These are phyloP conservation scores for Cyclotella choctawhatcheeana DNA, from an alignment of 108 stramenopile species.

Conservation along the genomic window DNA sequence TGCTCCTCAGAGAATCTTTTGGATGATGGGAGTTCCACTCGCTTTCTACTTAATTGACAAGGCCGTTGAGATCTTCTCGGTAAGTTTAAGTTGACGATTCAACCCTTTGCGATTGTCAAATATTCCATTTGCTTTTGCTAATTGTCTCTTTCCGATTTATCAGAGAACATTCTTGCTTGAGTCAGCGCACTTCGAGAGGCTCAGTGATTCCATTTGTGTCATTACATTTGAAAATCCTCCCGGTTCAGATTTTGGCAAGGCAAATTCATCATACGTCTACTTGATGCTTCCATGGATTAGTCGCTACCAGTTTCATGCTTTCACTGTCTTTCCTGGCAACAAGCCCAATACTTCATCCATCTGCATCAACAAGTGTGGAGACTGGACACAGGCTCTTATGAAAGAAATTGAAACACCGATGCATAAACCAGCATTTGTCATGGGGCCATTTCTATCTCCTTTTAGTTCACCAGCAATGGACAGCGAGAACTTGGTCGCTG, in stretches of 20 bases:
- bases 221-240: conserved; percentile 44
- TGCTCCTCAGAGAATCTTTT: conserved; percentile 34
- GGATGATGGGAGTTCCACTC: conserved; percentile 27
- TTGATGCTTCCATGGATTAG: conserved; percentile 46
- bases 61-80: conserved; percentile 15
- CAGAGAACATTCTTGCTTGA: conserved; percentile 23
- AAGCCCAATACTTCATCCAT: conserved; percentile 36
- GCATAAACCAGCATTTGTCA: conserved; percentile 38
- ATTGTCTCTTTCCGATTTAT: too few relatives aligned
- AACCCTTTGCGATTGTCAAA: too few relatives aligned
- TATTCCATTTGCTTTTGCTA: too few relatives aligned
- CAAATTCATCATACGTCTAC: conserved; percentile 45
- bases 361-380: conserved; percentile 41
- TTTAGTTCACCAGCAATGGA: conserved; percentile 47
- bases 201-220: conserved; percentile 31
- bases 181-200: conserved; percentile 26
- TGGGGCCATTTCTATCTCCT: conserved; percentile 47
- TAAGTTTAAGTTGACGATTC: too few relatives aligned
- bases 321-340: conserved; percentile 39
- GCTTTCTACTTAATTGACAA: conserved; percentile 20
- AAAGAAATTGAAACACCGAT: conserved; percentile 31
- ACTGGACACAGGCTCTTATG: conserved; percentile 47
- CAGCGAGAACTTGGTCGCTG: conserved; percentile 38
- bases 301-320: conserved; percentile 46
- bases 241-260: conserved; percentile 49